Evolutionary conservation across 1,139 yeast genomes (phyloP), one percentile per base, ranked within the genome.

Genomic region (Scheffersomyces insectosa): DNA sequence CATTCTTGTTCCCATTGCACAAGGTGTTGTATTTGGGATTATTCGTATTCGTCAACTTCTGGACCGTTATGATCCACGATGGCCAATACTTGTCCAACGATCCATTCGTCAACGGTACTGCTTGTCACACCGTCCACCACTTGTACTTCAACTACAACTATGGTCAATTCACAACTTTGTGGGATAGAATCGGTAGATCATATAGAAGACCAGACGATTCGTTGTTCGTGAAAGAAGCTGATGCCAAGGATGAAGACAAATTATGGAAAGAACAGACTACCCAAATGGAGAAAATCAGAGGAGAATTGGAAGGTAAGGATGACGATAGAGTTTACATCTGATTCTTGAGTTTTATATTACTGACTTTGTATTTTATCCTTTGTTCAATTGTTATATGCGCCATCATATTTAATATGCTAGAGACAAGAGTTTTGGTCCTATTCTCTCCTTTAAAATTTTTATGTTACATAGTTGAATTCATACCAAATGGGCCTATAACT

Each of bases 31-130:
- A 91, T 66, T 75, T 93, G 62, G 57, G 80, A 13, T 74, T 93
- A 52, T 93, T 93, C 72, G 82, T 93, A 0, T 85, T 90, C 68
- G 97, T 93, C 54, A 93, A 95, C 68, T 83, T 93, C 62, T 93
- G 99, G 99, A 89, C 99, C 4, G 96, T 93, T 36, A 85, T 91
- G 95, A 93, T 93, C 62, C 99, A 93, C 66, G 99, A 93, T 64
- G 99, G 99, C 50, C 95, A 90, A 62, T 95, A 90, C 66, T 67
- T 93, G 73, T 86, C 97, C 39, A 87, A 88, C 64, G 96, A 90
- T 65, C 97, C 98, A 6, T 80, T 89, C 46, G 87, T 93, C 51
- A 93, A 93, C 66, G 99, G 99, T 56, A 91, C 98, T 27, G 99
- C 99, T 4, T 91, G 98, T 69, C 99, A 93, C 69, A 91, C 99